These are phyloP conservation scores for Pyracantha coccinea DNA, from an alignment of 331 rosid species.

Conservation along the genomic window DNA sequence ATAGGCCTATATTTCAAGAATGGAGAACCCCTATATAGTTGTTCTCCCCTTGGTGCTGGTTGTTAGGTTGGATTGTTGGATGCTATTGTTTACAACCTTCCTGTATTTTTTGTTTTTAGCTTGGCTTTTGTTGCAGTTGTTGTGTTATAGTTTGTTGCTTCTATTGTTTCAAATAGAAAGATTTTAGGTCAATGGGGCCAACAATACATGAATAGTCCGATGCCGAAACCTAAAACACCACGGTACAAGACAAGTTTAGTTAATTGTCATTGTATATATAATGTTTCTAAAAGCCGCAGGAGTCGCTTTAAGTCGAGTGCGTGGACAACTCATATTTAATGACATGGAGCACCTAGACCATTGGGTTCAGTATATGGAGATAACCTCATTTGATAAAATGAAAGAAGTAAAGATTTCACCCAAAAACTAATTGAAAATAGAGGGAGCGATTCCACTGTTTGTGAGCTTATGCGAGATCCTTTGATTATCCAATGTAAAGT, in stretches of 20 bases:
- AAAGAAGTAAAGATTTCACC: neutral
- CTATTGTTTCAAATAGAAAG: neutral
- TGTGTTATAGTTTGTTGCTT: too few species aligned
- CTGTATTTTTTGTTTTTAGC: too few species aligned
- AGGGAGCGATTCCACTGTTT: neutral
- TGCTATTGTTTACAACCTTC: too few species aligned
- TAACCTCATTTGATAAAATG: too few species aligned
- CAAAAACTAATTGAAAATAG: too few species aligned
- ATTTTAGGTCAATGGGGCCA: neutral
- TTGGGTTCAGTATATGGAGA: neutral
- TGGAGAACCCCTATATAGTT: too few species aligned
- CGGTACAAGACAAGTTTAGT: neutral
- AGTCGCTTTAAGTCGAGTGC: neutral
- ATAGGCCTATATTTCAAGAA: too few species aligned
- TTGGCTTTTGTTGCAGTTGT: too few species aligned
- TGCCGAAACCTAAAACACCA: neutral
- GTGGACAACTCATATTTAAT: neutral
- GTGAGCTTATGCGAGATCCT: too few species aligned
- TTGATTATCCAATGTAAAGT: too few species aligned
- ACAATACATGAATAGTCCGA: neutral
- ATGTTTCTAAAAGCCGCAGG: neutral
- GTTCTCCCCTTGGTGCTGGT: too few species aligned
- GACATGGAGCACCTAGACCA: neutral
- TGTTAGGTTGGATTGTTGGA: too few species aligned
- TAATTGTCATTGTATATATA: neutral